Base-by-base conservation (phyloP, 768 basidiomycete species). In the Lanmaoa pseudosensibilis region DNA sequence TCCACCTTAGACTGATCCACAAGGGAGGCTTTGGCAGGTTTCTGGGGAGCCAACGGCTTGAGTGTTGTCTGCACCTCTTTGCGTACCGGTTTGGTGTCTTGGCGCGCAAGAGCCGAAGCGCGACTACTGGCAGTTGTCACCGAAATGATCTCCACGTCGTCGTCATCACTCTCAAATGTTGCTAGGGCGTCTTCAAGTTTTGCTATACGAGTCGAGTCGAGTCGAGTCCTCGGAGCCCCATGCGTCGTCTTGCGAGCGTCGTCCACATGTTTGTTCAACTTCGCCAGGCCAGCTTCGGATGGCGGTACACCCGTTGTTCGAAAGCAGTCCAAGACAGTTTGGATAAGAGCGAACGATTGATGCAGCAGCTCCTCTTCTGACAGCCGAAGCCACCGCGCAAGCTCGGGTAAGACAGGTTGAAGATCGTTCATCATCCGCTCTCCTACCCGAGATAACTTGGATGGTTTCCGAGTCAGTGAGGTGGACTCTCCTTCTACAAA, bases 281-380 rank as follows among this genome's bases (percentile, higher is more conserved):
- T 90, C 51, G 75, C 71, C n/a, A 92, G 67, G 2, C 81, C 82
- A 19, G 73, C 76, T 27, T 82, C 75, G 5, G 76, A 76, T 1
- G 89, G 92, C 3, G 71, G 76, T 4, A 86, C 75, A 7, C 75
- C 71, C 2, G 83, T 82, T 44, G 85, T 82, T 50, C 81, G 80
- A 74, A 97, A 93, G 57, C 89, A 84, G 19, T 83, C 81, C 48
- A 98, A 77, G 27, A 98, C 79, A 13, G 85, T 82, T 65, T 90
- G 86, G 23, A 98, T 76, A 21, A 98, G 79, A 48, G 90, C 78
- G 60, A 92, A 94, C 0, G 94, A 88, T 64, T 95, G 92, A 70
- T 94, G 87, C 3, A 98, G 77, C 7, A 97, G 80, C 67, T 98
- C 96, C 63, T 88, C 82, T 71, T 98, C 93, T 13, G 94, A 98